These are phyloP conservation scores for Juncus inflexus DNA, from an alignment of 176 grass and related monocot genomes.

Conservation along the genomic window DNA sequence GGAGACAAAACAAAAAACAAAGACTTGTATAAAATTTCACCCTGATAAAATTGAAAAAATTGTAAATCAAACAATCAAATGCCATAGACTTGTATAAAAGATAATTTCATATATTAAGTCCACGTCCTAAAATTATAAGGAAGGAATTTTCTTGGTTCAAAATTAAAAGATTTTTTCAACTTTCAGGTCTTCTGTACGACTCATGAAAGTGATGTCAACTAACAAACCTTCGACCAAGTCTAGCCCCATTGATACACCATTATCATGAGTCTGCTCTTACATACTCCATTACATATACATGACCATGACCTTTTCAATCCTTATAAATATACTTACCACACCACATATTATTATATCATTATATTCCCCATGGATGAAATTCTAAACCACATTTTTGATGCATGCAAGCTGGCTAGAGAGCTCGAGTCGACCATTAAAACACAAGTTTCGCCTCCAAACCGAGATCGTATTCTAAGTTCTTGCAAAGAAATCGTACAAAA, in stretches of 20 bases:
- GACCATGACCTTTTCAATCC: neutral
- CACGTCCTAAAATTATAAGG: neutral
- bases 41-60: neutral
- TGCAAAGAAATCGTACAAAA: conserved; percentile 15
- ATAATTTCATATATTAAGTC: neutral
- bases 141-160: conserved; percentile 22
- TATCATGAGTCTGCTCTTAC: neutral
- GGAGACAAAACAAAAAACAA: conserved; percentile 11
- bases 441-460: neutral
- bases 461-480: conserved; percentile 9
- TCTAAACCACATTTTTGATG: conserved; percentile 27
- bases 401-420: conserved; percentile 30
- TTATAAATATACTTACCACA: conserved; percentile 10
- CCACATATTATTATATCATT: neutral
- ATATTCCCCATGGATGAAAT: conserved; percentile 30
- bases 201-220: conserved; percentile 9
- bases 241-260: conserved; percentile 1
- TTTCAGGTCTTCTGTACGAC: conserved; percentile 38
- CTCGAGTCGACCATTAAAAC: conserved; percentile 21
- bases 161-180: conserved; percentile 12
- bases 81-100: neutral
- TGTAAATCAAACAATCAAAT: neutral
- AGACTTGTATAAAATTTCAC: conserved; percentile 1
- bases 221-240: conserved; percentile 32
- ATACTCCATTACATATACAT: neutral